Evolutionary conservation across 1,284 basidiomycete species (phyloP).

Genomic region (Taiwanofungus camphoratus): DNA sequence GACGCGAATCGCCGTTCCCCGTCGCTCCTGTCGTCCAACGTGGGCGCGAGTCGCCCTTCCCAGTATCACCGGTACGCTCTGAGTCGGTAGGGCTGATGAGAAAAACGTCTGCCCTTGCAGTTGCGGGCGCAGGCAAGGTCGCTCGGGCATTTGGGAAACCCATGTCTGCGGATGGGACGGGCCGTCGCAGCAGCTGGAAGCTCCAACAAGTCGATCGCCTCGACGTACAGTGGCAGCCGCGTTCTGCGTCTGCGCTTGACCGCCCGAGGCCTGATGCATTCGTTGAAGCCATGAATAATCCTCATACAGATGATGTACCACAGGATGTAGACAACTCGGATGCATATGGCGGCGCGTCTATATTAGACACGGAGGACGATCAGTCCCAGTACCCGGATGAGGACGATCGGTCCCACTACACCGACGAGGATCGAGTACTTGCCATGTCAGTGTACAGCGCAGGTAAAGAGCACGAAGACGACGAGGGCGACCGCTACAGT

Average conservation of each 20-base stretch:
- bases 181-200: slow-evolving; percentile 10
- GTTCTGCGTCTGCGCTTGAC: slow-evolving; percentile 19
- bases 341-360: too few species aligned
- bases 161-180: slow-evolving; percentile 9
- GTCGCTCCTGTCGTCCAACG: slow-evolving; percentile 30
- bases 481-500: slow-evolving; percentile 34
- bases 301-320: slow-evolving; percentile 6
- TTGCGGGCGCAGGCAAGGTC: slow-evolving; percentile 8
- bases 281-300: slow-evolving; percentile 2
- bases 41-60: slow-evolving; percentile 17
- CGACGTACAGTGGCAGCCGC: slow-evolving; percentile 20
- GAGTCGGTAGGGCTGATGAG: slow-evolving; percentile 14
- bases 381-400: slow-evolving; percentile 18
- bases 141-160: slow-evolving; percentile 9
- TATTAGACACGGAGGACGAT: slow-evolving; percentile 15
- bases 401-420: slow-evolving; percentile 18
- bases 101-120: slow-evolving; percentile 18
- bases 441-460: slow-evolving; percentile 20
- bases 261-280: slow-evolving; percentile 13
- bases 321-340: slow-evolving; percentile 2
- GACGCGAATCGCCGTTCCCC: slow-evolving; percentile 47
- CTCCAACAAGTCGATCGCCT: slow-evolving; percentile 9
- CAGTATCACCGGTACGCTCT: background rate
- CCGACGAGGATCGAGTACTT: slow-evolving; percentile 14
- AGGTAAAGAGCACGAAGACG: too few species aligned